These are phyloP conservation scores for Thelephora ganbajun DNA, from an alignment of 768 basidiomycete genomes.

Conservation along the genomic window DNA sequence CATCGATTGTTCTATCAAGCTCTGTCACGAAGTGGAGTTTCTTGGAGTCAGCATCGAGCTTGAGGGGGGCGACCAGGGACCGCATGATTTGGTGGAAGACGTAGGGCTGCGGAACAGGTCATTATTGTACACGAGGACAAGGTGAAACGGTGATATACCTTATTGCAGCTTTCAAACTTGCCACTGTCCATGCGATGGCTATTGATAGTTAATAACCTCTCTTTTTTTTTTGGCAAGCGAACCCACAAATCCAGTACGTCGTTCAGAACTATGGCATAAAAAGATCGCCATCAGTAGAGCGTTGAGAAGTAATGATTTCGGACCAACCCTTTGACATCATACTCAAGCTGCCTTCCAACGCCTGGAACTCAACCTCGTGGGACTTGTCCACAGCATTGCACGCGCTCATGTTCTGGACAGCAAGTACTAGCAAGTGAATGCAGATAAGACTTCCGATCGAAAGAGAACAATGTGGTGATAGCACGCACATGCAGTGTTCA, in stretches of 20 bases:
- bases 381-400: slow-evolving; percentile 56
- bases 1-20: slow-evolving; percentile 55
- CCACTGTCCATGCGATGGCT: slow-evolving; percentile 84
- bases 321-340: slow-evolving; percentile 76
- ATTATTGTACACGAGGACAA: neutral
- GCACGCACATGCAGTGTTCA: slow-evolving; percentile 52
- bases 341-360: slow-evolving; percentile 67
- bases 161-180: slow-evolving; percentile 56
- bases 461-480: neutral
- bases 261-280: slow-evolving; percentile 2
- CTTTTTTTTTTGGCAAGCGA: slow-evolving; percentile 54
- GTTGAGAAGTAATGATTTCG: neutral
- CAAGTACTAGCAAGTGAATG: slow-evolving; percentile 32
- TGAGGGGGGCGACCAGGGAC: slow-evolving; percentile 57
- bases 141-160: slow-evolving; percentile 21
- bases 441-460: neutral
- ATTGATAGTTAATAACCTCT: slow-evolving; percentile 13
- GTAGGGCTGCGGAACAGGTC: slow-evolving; percentile 35
- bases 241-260: slow-evolving; percentile 24
- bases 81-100: slow-evolving; percentile 68
- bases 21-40: slow-evolving; percentile 52
- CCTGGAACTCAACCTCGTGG: slow-evolving; percentile 81
- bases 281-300: slow-evolving; percentile 3
- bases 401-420: slow-evolving; percentile 87
- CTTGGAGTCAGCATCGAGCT: slow-evolving; percentile 52